phyloP scores from a whole-genome alignment of 2,329 filamentous ascomycete species.

The Aspergillus arachidicola region DNA sequence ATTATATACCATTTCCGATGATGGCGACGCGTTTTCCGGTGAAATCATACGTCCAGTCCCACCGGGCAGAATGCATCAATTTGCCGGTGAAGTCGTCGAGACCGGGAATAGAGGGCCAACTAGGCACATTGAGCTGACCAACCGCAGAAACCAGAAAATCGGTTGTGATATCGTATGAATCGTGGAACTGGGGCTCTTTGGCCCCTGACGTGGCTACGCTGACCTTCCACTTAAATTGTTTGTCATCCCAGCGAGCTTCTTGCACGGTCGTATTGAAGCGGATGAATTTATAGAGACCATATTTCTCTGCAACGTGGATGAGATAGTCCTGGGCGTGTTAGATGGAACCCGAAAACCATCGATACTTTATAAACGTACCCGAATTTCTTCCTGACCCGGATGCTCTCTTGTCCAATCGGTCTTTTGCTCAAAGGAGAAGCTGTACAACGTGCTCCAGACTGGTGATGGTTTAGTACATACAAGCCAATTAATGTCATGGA shows the following conservation, averaged over 20 bases:
- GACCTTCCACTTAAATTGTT: constrained; percentile 53
- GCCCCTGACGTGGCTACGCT: constrained; percentile 52
- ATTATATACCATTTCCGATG: constrained; percentile 58
- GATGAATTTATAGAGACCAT: constrained; percentile 58
- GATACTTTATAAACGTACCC: constrained; percentile 33
- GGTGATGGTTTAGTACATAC: neutral
- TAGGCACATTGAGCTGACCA: constrained; percentile 60
- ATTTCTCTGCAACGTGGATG: constrained; percentile 55
- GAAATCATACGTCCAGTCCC: constrained; percentile 62
- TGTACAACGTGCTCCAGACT: constrained; percentile 60
- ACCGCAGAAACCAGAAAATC: constrained; percentile 62
- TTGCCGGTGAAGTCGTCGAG: constrained; percentile 54
- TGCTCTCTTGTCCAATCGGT: constrained; percentile 61
- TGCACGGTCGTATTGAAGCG: constrained; percentile 60
- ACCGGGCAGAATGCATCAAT: constrained; percentile 60
- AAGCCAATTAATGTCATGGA: neutral
- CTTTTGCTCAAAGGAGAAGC: constrained; percentile 64
- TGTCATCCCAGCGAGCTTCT: constrained; percentile 58
- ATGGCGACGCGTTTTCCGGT: constrained; percentile 58
- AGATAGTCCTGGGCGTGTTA: constrained; percentile 49
- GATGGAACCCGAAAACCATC: neutral
- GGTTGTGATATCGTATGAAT: constrained; percentile 55
- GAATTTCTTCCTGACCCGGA: constrained; percentile 63
- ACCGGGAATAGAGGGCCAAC: constrained; percentile 53
- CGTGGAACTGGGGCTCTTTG: constrained; percentile 59